Conservation (phyloP, 176 grass and related monocot species). For the Cenchrus purpureus region DNA sequence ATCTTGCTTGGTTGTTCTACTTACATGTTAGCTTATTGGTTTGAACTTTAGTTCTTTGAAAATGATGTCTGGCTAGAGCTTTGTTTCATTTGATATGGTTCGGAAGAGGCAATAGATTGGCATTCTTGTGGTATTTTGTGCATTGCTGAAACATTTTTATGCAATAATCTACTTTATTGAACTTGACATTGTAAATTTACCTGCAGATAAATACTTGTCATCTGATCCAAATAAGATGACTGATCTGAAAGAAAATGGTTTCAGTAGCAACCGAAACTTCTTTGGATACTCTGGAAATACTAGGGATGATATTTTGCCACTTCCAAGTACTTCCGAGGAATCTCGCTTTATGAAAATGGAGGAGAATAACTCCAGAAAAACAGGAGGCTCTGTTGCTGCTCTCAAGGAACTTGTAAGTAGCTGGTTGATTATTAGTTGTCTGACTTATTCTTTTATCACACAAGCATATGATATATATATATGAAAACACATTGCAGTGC, state of each 20-base stretch:
- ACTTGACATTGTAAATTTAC: slow-evolving; percentile 39
- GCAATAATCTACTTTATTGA: slow-evolving; percentile 29
- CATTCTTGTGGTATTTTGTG: neutral
- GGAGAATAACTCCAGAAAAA: slow-evolving; percentile 47
- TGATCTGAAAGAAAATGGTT: slow-evolving; percentile 71
- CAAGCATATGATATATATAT: slow-evolving; percentile 23
- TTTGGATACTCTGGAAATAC: slow-evolving; percentile 57
- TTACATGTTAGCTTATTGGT: slow-evolving; percentile 43
- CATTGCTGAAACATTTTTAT: neutral
- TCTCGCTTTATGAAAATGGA: slow-evolving; percentile 60
- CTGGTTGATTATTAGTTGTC: slow-evolving; percentile 28
- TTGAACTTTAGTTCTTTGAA: slow-evolving; percentile 42
- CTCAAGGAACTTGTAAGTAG: slow-evolving; percentile 90
- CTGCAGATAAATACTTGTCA: slow-evolving; percentile 87
- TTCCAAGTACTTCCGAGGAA: slow-evolving; percentile 79
- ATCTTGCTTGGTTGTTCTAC: neutral
- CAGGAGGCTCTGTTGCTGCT: slow-evolving; percentile 63
- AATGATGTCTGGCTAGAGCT: neutral
- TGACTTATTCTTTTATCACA: slow-evolving; percentile 19
- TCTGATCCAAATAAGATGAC: slow-evolving; percentile 62
- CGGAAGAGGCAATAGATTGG: neutral
- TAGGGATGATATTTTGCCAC: slow-evolving; percentile 58
- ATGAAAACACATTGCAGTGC: slow-evolving; percentile 60
- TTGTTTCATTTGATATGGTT: slow-evolving; percentile 3
- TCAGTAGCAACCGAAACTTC: slow-evolving; percentile 54